phyloP scores from a whole-genome alignment of 2,329 filamentous ascomycete genomes.

The Hymenoscyphus infarciens region DNA sequence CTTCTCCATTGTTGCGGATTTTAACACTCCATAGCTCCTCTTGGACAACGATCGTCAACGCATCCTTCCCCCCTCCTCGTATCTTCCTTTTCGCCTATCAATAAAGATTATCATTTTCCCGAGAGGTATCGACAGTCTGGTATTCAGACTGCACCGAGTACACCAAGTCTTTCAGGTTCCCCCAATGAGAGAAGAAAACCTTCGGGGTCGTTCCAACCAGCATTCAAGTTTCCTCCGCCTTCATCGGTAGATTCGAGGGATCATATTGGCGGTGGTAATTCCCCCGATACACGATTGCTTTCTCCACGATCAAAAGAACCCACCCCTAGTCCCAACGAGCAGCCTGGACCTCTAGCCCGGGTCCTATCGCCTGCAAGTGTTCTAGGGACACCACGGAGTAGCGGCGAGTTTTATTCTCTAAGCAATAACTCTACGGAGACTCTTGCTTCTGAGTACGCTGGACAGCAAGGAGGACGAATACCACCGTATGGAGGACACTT shows the following conservation, averaged over 20 bases:
- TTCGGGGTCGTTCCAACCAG: conserved; percentile 36
- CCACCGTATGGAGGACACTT: conserved; percentile 41
- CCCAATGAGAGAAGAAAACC: conserved; percentile 36
- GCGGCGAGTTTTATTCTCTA: conserved; percentile 89
- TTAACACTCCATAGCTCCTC: conserved; percentile 25
- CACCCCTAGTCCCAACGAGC: conserved; percentile 53
- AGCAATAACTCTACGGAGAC: conserved; percentile 97
- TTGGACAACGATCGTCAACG: conserved; percentile 35
- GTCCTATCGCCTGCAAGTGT: conserved; percentile 76
- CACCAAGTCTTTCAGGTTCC: conserved; percentile 38
- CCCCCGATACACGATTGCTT: conserved; percentile 24
- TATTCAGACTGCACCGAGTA: conserved; percentile 38
- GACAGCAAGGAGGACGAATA: conserved; percentile 44
- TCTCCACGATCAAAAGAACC: conserved; percentile 31
- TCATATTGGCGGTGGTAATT: conserved; percentile 11
- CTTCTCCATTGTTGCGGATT: background rate
- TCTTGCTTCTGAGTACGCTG: conserved; percentile 80
- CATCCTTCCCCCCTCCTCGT: conserved; percentile 36
- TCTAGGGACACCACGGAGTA: conserved; percentile 79
- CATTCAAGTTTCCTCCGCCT: conserved; percentile 54
- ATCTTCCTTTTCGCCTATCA: conserved; percentile 32
- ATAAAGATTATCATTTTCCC: conserved; percentile 26
- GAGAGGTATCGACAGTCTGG: conserved; percentile 26
- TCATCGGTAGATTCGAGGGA: conserved; percentile 17
- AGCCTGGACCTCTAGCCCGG: conserved; percentile 56